Evolutionary conservation across 352 stramenopile species (phyloP).

Genomic region (Globisporangium megalacanthum): DNA sequence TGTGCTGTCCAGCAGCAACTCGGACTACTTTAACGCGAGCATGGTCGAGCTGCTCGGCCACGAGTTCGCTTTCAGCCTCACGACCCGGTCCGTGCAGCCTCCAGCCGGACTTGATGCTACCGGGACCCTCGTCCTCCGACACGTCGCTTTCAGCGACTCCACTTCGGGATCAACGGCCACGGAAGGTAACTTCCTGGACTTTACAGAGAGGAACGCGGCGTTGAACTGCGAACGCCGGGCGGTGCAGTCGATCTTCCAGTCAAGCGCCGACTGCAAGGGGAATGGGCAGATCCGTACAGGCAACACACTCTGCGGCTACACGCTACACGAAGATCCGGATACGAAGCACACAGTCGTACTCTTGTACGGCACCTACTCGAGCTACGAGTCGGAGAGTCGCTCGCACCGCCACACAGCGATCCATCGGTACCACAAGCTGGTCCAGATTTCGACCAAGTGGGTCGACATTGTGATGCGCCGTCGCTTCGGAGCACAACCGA

Average conservation of each 20-base stretch:
- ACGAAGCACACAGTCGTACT: slow-evolving; percentile 17
- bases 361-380: slow-evolving; percentile 12
- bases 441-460: slow-evolving; percentile 15
- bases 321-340: slow-evolving; percentile 18
- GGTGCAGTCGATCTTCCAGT: slow-evolving; percentile 11
- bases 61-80: slow-evolving; percentile 21
- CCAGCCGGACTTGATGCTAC: not conserved
- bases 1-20: slow-evolving; percentile 17
- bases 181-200: slow-evolving; percentile 19
- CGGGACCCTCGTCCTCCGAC: slow-evolving; percentile 15
- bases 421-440: slow-evolving; percentile 12
- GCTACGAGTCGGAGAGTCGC: not conserved
- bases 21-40: slow-evolving; percentile 22
- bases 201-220: slow-evolving; percentile 9
- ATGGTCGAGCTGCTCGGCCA: slow-evolving; percentile 24
- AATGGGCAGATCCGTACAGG: slow-evolving; percentile 1
- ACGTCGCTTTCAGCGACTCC: slow-evolving; percentile 13
- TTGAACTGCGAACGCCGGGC: slow-evolving; percentile 8
- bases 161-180: slow-evolving; percentile 7
- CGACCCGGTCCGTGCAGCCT: slow-evolving; percentile 12
- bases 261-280: not conserved
- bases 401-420: slow-evolving; percentile 9
- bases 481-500: slow-evolving; percentile 8
- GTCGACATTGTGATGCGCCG: slow-evolving; percentile 8
- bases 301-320: slow-evolving; percentile 14